Evolutionary conservation across 2,329 filamentous ascomycete species (phyloP).

Genomic region (Emericellopsis cladophorae): DNA sequence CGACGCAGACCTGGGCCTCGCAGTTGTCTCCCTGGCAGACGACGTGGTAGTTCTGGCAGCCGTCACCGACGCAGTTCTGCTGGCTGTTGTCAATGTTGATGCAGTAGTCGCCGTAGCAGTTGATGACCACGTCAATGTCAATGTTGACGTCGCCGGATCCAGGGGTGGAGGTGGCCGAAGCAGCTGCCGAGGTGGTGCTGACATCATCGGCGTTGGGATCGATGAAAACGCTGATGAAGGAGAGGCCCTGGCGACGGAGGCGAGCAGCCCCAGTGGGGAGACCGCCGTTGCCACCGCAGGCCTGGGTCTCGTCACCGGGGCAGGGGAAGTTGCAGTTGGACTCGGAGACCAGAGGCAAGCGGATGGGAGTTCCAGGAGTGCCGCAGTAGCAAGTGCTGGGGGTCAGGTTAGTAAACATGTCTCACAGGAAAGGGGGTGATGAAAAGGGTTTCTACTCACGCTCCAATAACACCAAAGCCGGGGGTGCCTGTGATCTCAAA

Average conservation of each 20-base stretch:
- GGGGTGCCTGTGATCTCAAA: neutral
- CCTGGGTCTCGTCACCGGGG: slow-evolving; percentile 5
- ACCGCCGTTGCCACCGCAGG: slow-evolving; percentile 4
- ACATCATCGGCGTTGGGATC: neutral
- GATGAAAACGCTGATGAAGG: neutral
- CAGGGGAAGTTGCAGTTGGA: slow-evolving; percentile 6
- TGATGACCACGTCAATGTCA: slow-evolving; percentile 3
- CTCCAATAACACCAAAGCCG: neutral
- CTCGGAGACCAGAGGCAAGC: slow-evolving; percentile 2
- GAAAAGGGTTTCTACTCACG: neutral
- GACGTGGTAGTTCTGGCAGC: slow-evolving; percentile 6
- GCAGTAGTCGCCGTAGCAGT: slow-evolving; percentile 12
- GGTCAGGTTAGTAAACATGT: neutral
- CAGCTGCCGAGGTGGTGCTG: neutral
- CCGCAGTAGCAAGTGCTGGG: slow-evolving; percentile 10
- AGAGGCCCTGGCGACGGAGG: neutral
- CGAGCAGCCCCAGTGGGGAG: neutral
- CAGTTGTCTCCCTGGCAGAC: slow-evolving; percentile 5
- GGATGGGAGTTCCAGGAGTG: slow-evolving; percentile 4
- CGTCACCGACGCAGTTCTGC: slow-evolving; percentile 10
- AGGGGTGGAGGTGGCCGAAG: neutral
- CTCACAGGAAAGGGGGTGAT: neutral
- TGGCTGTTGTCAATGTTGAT: neutral
- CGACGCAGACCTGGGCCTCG: slow-evolving; percentile 3
- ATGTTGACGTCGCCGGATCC: neutral